Percentiles rank a stretch among this genome's conserved stretches.
phyloP scores from a whole-genome alignment of 139 green algal species.

The Picochlorum sp. region DNA sequence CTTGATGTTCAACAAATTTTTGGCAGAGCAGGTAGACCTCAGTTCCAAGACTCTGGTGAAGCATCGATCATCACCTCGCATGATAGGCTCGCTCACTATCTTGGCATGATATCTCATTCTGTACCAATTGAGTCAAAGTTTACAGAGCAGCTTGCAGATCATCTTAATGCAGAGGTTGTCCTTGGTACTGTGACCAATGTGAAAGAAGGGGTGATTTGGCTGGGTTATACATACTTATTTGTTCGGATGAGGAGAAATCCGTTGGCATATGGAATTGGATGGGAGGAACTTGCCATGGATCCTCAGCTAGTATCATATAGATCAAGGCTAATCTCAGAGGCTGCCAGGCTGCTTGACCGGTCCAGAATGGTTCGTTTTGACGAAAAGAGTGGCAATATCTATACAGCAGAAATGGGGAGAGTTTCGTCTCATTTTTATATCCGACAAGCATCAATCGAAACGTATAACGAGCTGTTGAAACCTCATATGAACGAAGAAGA shows the following conservation, averaged over 20 bases:
- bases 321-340: constrained; percentile 51
- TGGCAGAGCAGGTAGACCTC: constrained; percentile 85
- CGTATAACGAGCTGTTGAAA: constrained; percentile 78
- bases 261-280: constrained; percentile 83
- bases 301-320: constrained; percentile 47
- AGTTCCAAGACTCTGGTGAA: constrained; percentile 61
- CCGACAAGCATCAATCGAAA: constrained; percentile 54
- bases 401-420: constrained; percentile 85
- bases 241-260: constrained; percentile 85
- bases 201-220: constrained; percentile 75
- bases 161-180: constrained; percentile 95
- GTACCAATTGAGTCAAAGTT: constrained; percentile 85
- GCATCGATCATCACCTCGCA: constrained; percentile 83
- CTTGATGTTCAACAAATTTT: constrained; percentile 99
- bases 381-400: constrained; percentile 75
- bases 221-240: constrained; percentile 94
- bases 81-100: constrained; percentile 90
- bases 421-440: constrained; percentile 94
- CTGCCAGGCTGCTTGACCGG: constrained; percentile 52
- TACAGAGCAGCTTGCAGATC: constrained; percentile 63
- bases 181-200: constrained; percentile 88
- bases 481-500: constrained; percentile 67
- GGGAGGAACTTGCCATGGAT: constrained; percentile 71
- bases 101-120: constrained; percentile 83
- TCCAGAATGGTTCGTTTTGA: constrained; percentile 88